phyloP scores from a whole-genome alignment of 495 filamentous ascomycete genomes.

The Annulohypoxylon moriforme region DNA sequence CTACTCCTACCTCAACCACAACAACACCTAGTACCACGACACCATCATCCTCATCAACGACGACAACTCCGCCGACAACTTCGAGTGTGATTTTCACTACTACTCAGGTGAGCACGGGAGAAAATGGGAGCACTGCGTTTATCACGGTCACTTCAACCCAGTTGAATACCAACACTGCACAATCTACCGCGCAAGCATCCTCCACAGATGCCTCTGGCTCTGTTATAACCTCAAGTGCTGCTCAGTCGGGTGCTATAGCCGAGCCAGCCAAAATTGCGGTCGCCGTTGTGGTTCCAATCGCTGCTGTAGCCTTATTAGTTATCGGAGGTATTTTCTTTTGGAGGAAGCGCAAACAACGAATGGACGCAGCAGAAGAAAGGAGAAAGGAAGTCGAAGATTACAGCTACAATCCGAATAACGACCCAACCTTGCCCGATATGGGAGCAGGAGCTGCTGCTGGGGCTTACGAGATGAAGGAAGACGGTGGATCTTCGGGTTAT shows the following conservation, averaged over 20 bases:
- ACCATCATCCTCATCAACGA: conserved; percentile 50
- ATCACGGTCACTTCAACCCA: conserved; percentile 45
- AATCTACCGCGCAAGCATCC: conserved; percentile 32
- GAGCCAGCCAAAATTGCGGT: conserved; percentile 82
- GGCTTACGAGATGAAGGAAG: conserved; percentile 75
- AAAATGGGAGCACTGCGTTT: conserved; percentile 37
- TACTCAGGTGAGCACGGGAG: conserved; percentile 38
- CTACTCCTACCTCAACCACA: conserved; percentile 42
- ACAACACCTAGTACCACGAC: conserved; percentile 37
- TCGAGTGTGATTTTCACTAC: conserved; percentile 42
- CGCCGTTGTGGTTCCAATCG: conserved; percentile 93
- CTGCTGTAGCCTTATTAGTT: conserved; percentile 84
- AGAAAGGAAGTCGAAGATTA: conserved; percentile 97
- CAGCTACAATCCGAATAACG: conserved; percentile 93
- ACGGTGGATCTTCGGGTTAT: conserved; percentile 78
- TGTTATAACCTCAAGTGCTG: conserved; percentile 50
- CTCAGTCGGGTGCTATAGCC: conserved; percentile 59
- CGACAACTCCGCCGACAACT: conserved; percentile 32
- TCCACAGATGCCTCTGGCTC: conserved; percentile 43
- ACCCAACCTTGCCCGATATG: conserved; percentile 82
- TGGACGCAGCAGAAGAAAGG: conserved; percentile 84
- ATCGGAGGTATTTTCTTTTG: conserved; percentile 82
- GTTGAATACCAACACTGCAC: conserved; percentile 19
- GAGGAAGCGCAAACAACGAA: conserved; percentile 85
- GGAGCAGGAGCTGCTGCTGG: conserved; percentile 59